Conservation (phyloP, 148 eudicot species). For the Rhododendron simsii region DNA sequence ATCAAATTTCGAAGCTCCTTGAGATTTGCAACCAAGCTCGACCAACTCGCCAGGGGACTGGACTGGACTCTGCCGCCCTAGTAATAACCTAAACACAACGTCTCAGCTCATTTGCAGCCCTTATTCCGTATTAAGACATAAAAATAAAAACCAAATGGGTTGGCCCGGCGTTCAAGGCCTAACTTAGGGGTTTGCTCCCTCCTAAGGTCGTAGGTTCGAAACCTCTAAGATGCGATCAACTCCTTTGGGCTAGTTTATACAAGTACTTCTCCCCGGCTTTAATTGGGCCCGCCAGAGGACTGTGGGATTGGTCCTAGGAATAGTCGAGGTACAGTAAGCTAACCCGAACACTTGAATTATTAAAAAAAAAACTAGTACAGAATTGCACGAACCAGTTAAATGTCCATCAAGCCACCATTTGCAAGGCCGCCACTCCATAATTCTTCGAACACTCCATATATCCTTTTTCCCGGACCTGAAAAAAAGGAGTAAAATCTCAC, state of each 20-base stretch:
- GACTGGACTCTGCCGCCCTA: background rate
- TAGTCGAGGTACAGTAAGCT: background rate
- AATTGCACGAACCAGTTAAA: constrained; percentile 43
- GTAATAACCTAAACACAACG: background rate
- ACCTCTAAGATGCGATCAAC: background rate
- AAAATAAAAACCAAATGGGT: background rate
- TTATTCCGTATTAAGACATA: background rate
- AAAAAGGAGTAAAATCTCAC: background rate
- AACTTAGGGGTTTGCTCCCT: background rate
- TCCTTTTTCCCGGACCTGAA: constrained; percentile 27
- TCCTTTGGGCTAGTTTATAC: background rate
- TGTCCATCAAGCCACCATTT: constrained; percentile 72
- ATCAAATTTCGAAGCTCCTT: background rate
- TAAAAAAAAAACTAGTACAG: background rate
- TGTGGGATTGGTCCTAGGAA: background rate
- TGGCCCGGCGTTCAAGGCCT: background rate
- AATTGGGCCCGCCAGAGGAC: background rate
- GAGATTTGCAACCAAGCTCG: background rate
- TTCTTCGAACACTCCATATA: constrained; percentile 70
- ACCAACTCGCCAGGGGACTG: background rate
- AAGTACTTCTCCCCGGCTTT: background rate
- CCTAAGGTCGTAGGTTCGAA: background rate
- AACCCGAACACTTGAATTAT: background rate
- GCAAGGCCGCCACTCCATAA: constrained; percentile 85
- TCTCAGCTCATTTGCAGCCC: background rate